Evolutionary conservation across 2,329 filamentous ascomycete species (phyloP).

Genomic region (Fusarium guadeloupense): DNA sequence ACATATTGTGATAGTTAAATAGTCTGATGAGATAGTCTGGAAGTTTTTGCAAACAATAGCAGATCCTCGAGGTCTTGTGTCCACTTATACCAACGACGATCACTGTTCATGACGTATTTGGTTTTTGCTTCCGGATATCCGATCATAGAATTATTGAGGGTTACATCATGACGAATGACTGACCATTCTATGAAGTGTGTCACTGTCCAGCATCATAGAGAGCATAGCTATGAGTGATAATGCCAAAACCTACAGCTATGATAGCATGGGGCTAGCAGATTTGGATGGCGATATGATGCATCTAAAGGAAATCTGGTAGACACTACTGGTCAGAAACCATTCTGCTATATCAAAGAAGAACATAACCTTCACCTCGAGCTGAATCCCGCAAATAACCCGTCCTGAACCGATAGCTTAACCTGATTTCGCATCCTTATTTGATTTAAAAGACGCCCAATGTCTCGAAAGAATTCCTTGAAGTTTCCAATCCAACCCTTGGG

Average conservation of each 20-base stretch:
- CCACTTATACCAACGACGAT: background rate
- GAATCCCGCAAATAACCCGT: background rate
- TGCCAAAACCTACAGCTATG: too few species aligned
- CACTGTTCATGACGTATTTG: background rate
- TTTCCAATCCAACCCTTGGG: too few species aligned
- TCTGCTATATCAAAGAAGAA: too few species aligned
- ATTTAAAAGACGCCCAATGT: too few species aligned
- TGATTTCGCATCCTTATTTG: background rate
- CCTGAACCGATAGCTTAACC: background rate
- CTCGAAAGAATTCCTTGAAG: too few species aligned
- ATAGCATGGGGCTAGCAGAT: too few species aligned
- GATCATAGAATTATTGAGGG: background rate
- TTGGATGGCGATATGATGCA: too few species aligned
- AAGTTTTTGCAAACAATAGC: too few species aligned
- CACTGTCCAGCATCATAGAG: background rate
- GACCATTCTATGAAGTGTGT: too few species aligned
- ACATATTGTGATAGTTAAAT: background rate
- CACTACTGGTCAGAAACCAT: too few species aligned
- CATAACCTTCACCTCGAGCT: background rate
- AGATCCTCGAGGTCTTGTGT: background rate
- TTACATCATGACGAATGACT: slow-evolving; percentile 1
- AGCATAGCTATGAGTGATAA: background rate
- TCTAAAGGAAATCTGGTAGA: too few species aligned
- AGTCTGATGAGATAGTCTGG: too few species aligned
- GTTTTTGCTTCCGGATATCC: background rate